Base-by-base conservation (phyloP, 306 rosid genomes). In the Cucurbita moschata region DNA sequence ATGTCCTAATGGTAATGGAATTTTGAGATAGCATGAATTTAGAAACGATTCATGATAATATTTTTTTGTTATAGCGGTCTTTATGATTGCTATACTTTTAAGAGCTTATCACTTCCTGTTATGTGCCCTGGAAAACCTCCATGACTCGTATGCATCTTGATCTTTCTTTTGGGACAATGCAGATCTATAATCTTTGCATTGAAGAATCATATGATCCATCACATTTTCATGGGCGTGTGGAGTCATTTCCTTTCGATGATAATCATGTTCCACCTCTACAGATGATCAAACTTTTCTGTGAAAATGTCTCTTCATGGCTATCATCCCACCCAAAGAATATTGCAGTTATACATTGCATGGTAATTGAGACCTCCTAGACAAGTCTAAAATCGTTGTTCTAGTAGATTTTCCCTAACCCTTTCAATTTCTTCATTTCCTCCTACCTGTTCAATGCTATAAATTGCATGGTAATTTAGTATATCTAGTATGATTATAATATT, bases 291-390 rank as follows among this genome's bases (percentile, higher is more conserved):
- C 70, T 58, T 75, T 91, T 94, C 83, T 89, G 99, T 73, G 87
- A 85, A 84, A 91, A 83, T 80, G 99, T 91, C 47, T 63, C 85
- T 74, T 82, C 88, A 21, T 94, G 99, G 99, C 80, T 91, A 30
- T 71, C 88, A 18, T 19, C 79, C 30, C 89, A 94, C 79, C 90
- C 92, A 4, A 81, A 82, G 77, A 87, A 89, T 64, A 86, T 91
- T 80, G 97, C 86, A 5, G 99, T 86, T 76, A 75, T 94, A 79
- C 99, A 91, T 83, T 91, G 97, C 92, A 94, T 90, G 98, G 98
- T 90, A 87, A 77, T 35, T 75, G 5, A 10, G 54, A 42, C 71
- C 52, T 64, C 51, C 71, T 64, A 40, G 71, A 42, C 52, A n/a
- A 64, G 71, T 64, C 37, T 42, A 42, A 64, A 64, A 40, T 64